These are phyloP conservation scores for Thelonectria olida DNA, from an alignment of 2,329 filamentous ascomycete species.

Conservation along the genomic window DNA sequence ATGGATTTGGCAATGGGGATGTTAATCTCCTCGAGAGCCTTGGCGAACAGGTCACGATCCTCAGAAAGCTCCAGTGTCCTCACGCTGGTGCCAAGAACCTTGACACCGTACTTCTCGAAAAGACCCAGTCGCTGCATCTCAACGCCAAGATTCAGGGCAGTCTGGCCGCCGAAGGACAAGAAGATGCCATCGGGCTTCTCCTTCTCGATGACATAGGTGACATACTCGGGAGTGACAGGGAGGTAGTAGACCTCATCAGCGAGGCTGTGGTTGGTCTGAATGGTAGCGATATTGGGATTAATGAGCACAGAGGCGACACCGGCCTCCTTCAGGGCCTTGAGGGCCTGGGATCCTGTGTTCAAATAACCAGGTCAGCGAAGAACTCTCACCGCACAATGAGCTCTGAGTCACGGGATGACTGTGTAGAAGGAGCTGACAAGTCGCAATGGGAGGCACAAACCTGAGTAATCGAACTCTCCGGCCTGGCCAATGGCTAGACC, in stretches of 20 bases:
- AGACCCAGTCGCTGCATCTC: constrained; percentile 96
- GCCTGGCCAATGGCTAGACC: constrained; percentile 97
- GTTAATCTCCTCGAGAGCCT: constrained; percentile 95
- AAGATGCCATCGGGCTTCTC: constrained; percentile 97
- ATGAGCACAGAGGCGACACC: constrained; percentile 91
- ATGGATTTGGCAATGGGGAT: constrained; percentile 98
- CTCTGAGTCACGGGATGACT: constrained; percentile 22
- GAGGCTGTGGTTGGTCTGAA: constrained; percentile 95
- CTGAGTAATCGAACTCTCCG: constrained; percentile 98
- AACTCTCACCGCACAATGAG: constrained; percentile 13
- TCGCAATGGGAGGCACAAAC: constrained; percentile 60
- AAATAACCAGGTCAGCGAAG: constrained; percentile 29
- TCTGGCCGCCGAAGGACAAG: constrained; percentile 96
- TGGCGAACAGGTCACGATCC: constrained; percentile 94
- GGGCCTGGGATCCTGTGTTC: constrained; percentile 83
- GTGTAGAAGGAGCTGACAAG: background rate
- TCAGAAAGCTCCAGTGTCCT: constrained; percentile 94
- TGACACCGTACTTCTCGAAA: constrained; percentile 94
- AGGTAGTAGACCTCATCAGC: constrained; percentile 99
- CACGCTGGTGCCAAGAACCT: constrained; percentile 94
- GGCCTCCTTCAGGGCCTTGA: constrained; percentile 97
- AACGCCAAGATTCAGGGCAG: constrained; percentile 94
- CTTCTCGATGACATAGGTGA: constrained; percentile 95
- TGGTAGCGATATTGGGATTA: constrained; percentile 98
- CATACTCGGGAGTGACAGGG: constrained; percentile 96